A percentile compares a stretch with the other conserved stretches of the same genome.
Evolutionary conservation across 2,329 filamentous ascomycete species (phyloP).

Genomic region (Colletotrichum sublineola): DNA sequence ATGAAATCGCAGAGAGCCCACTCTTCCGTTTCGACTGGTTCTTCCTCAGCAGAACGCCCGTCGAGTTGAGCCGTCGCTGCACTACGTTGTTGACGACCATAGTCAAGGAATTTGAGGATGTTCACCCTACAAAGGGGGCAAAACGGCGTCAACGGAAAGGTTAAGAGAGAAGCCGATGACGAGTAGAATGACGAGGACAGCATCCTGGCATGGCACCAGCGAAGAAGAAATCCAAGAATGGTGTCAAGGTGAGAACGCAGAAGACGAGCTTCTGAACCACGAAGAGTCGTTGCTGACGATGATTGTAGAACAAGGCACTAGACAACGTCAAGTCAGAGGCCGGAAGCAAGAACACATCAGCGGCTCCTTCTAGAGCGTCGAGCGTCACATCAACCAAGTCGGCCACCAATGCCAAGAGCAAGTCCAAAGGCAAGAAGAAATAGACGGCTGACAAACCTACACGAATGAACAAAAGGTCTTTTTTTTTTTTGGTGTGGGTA

Average conservation of each 20-base stretch:
- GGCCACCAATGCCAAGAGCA: constrained; percentile 54
- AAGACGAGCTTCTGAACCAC: constrained; percentile 30
- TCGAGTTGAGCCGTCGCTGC: constrained; percentile 92
- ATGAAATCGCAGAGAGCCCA: constrained; percentile 94
- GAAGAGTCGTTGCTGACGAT: constrained; percentile 24
- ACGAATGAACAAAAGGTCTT: constrained; percentile 21
- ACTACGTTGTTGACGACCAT: constrained; percentile 95
- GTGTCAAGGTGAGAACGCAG: constrained; percentile 78
- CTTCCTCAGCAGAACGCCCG: constrained; percentile 93
- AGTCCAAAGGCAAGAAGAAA: constrained; percentile 68
- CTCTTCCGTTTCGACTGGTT: constrained; percentile 99
- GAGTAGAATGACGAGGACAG: constrained; percentile 88
- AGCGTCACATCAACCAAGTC: constrained; percentile 86
- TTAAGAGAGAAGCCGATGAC: constrained; percentile 82
- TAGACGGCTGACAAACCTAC: constrained; percentile 44
- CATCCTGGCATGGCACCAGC: constrained; percentile 84
- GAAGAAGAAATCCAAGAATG: constrained; percentile 95
- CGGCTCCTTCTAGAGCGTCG: constrained; percentile 84
- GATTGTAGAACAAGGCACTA: constrained; percentile 86
- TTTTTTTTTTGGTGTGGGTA: constrained; percentile 17
- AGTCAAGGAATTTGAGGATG: constrained; percentile 90
- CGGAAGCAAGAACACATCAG: constrained; percentile 80
- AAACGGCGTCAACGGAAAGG: constrained; percentile 75
- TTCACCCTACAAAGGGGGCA: constrained; percentile 62
- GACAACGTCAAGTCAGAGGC: constrained; percentile 83